These are phyloP conservation scores for Aureobasidium sp. DNA, from an alignment of 2,329 filamentous ascomycete genomes.

Conservation along the genomic window DNA sequence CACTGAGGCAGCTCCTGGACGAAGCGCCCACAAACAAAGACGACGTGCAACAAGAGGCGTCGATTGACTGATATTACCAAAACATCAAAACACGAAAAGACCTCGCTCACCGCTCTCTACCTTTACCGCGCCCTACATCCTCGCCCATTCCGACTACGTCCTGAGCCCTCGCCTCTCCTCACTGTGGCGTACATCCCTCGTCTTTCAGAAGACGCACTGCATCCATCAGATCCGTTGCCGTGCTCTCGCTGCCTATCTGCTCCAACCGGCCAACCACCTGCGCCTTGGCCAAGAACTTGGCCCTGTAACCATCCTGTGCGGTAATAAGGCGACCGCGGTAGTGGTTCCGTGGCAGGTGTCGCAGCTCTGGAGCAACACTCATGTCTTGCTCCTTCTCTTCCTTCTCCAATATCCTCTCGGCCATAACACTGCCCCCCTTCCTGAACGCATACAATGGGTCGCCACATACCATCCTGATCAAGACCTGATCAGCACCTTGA, in stretches of 20 bases:
- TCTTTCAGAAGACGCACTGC: not conserved
- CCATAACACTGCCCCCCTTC: slow-evolving; percentile 23
- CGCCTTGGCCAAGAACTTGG: slow-evolving; percentile 23
- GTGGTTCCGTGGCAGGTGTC: slow-evolving; percentile 15
- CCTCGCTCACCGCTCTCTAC: not conserved
- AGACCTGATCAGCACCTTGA: slow-evolving; percentile 22
- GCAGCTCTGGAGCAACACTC: slow-evolving; percentile 3
- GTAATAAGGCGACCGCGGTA: slow-evolving; percentile 11
- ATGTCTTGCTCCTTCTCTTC: slow-evolving; percentile 17
- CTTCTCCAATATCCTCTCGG: slow-evolving; percentile 17
- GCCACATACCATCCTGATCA: slow-evolving; percentile 26
- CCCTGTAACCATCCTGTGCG: slow-evolving; percentile 24
- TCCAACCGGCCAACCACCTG: not conserved
- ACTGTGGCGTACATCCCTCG: not conserved
- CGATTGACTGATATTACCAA: not conserved
- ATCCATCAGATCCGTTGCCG: not conserved
- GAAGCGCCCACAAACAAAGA: slow-evolving; percentile 9
- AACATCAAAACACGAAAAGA: not conserved
- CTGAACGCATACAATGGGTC: slow-evolving; percentile 25
- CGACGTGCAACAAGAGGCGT: not conserved
- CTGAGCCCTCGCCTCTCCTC: not conserved
- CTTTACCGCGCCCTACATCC: not conserved
- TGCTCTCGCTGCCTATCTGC: slow-evolving; percentile 21
- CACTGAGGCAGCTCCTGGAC: slow-evolving; percentile 28
- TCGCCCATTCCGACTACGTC: not conserved